Conservation (phyloP, 257 asterid species). For the Paulownia fortunei region DNA sequence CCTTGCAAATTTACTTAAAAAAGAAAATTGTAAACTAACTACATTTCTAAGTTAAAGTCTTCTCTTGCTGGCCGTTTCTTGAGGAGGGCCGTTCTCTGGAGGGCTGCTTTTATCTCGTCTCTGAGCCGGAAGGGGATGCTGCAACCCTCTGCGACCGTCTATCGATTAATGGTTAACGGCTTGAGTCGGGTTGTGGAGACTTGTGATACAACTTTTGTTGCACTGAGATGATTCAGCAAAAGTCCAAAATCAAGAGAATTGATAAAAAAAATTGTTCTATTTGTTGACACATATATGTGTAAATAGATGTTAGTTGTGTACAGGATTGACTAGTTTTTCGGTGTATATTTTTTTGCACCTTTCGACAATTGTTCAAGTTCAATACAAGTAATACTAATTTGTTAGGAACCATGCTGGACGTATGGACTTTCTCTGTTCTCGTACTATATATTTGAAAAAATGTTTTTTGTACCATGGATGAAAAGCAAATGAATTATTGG, state of each 20-base stretch:
- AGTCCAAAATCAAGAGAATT: conserved; percentile 23
- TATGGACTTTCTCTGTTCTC: neutral
- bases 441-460: neutral
- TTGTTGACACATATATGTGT: conserved; percentile 1
- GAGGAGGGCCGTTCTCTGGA: neutral
- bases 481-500: neutral
- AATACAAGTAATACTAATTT: neutral
- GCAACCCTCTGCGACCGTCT: no score
- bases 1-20: neutral
- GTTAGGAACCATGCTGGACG: neutral
- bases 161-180: no score
- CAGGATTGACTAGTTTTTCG: conserved; percentile 19
- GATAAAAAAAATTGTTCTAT: conserved; percentile 17
- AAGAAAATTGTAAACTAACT: neutral
- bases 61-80: neutral
- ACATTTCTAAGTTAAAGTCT: neutral
- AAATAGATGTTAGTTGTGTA: conserved; percentile 30
- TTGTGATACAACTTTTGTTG: neutral
- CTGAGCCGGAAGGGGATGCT: no score
- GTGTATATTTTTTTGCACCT: conserved; percentile 21
- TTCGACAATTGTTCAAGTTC: conserved; percentile 5
- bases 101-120: no score
- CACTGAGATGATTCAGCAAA: neutral
- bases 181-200: no score
- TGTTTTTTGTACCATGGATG: neutral